These are phyloP conservation scores for Cladosporium sp. DNA, from an alignment of 2,329 filamentous ascomycete species.

Conservation along the genomic window DNA sequence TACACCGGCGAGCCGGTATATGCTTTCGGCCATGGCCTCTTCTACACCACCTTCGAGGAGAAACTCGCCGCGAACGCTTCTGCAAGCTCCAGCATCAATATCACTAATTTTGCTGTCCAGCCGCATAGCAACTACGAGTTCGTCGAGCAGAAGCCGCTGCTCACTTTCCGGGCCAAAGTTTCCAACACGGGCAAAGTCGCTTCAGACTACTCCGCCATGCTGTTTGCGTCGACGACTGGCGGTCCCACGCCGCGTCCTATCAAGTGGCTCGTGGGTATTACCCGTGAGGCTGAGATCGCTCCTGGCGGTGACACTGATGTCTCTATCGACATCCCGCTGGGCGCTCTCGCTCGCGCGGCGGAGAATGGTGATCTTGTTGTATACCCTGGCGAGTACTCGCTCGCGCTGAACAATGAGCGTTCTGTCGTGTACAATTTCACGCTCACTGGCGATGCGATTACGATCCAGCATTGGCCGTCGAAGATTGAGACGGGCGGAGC, in stretches of 20 bases:
- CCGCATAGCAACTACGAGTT: constrained; percentile 29
- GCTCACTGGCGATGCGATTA: constrained; percentile 44
- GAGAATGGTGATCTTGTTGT: constrained; percentile 43
- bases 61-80: constrained; percentile 21
- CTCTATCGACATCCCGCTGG: constrained; percentile 42
- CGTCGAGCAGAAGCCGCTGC: constrained; percentile 41
- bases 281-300: constrained; percentile 26
- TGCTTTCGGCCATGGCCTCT: constrained; percentile 48
- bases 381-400: constrained; percentile 46
- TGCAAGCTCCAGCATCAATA: constrained; percentile 36
- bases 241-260: constrained; percentile 46
- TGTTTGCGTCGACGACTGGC: constrained; percentile 43
- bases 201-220: constrained; percentile 47
- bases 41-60: constrained; percentile 46
- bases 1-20: constrained; percentile 44
- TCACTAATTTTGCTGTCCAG: constrained; percentile 39
- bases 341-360: constrained; percentile 43
- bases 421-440: constrained; percentile 34
- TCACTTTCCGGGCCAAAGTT: constrained; percentile 41
- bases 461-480: constrained; percentile 45
- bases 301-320: constrained; percentile 27
- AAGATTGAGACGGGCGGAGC: background rate
- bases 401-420: constrained; percentile 46
- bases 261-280: constrained; percentile 43
- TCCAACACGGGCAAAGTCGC: constrained; percentile 40